Conservation (phyloP, 495 filamentous ascomycete genomes). For the Aspergillus campestris region DNA sequence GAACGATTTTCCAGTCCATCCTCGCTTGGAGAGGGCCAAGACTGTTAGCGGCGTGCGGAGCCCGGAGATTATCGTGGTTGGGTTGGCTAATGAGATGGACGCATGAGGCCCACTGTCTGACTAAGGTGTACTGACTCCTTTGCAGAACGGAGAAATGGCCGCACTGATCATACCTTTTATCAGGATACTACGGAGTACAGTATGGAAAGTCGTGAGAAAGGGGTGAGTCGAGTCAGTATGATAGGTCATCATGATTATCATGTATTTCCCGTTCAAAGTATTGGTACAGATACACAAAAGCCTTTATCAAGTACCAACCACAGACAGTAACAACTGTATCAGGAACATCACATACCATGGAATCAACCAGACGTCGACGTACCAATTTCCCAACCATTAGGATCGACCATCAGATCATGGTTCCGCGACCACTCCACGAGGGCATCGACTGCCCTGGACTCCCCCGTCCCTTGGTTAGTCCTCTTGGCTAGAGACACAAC, state of each 20-base stretch:
- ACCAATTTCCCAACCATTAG: conserved; percentile 13
- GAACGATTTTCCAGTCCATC: conserved; percentile 12
- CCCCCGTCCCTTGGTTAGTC: too few species aligned
- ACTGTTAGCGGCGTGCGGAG: conserved; percentile 10
- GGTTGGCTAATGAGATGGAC: conserved; percentile 9
- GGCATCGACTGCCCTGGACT: too few species aligned
- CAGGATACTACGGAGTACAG: too few species aligned
- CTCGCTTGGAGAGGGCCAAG: conserved; percentile 15
- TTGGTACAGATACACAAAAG: too few species aligned
- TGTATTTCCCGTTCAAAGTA: too few species aligned
- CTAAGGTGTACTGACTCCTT: not conserved
- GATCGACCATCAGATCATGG: conserved; percentile 13
- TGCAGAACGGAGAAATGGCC: conserved; percentile 2
- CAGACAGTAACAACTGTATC: too few species aligned
- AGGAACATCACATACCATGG: too few species aligned
- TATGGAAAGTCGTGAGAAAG: too few species aligned
- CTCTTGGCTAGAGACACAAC: too few species aligned
- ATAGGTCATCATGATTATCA: too few species aligned
- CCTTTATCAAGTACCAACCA: too few species aligned
- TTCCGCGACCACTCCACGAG: conserved; percentile 3
- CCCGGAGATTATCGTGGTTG: conserved; percentile 22
- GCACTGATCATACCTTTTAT: not conserved
- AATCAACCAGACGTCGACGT: not conserved
- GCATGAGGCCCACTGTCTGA: not conserved
- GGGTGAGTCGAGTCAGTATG: too few species aligned